Conservation (phyloP, 306 rosid species). For the Elaeagnus macrophylla region DNA sequence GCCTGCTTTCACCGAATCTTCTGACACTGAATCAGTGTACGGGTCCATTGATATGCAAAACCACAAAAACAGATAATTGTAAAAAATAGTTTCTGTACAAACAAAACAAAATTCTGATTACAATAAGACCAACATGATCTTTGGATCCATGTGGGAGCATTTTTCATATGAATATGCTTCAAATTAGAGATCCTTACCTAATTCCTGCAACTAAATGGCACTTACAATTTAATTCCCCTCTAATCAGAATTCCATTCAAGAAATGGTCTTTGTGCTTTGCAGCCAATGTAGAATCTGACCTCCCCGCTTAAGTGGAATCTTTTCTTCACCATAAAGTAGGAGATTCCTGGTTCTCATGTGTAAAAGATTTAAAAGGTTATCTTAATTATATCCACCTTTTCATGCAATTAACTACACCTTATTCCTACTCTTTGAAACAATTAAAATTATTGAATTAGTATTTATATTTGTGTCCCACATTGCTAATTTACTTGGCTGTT, state of each 20-base stretch:
- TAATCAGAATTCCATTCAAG: constrained; percentile 7
- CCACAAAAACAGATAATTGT: no score
- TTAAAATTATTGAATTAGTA: no score
- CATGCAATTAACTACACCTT: no score
- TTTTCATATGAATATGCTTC: no score
- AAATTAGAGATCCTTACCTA: background rate
- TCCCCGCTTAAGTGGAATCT: constrained; percentile 12
- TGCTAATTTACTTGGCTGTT: no score
- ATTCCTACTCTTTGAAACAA: background rate
- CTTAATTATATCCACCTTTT: no score
- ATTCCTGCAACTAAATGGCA: background rate
- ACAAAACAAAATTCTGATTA: constrained; percentile 1
- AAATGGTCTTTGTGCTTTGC: constrained; percentile 23
- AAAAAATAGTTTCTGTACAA: background rate
- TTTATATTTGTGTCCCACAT: no score
- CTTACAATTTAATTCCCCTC: background rate
- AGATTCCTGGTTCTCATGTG: constrained; percentile 22
- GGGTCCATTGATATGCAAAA: constrained; percentile 6
- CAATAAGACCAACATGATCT: constrained; percentile 8
- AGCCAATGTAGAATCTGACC: constrained; percentile 26
- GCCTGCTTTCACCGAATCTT: constrained; percentile 6
- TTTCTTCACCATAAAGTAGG: constrained; percentile 17
- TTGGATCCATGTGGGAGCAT: background rate
- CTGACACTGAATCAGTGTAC: constrained; percentile 11
- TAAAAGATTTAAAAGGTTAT: no score